These are phyloP conservation scores for Pulveroboletus frians DNA, from an alignment of 768 basidiomycete species.

Conservation along the genomic window DNA sequence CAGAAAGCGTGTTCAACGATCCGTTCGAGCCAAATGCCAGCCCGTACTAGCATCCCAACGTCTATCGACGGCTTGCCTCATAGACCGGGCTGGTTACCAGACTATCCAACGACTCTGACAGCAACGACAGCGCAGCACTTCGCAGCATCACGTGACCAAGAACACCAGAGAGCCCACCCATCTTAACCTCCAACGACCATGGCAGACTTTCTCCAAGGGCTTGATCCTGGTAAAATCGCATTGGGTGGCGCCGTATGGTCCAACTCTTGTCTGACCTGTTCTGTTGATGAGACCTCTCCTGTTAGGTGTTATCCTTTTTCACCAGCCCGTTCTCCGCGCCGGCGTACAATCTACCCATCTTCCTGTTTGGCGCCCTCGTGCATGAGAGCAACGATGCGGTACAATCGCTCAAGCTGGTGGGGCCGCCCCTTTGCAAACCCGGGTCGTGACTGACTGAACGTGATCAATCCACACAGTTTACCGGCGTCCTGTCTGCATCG, in stretches of 20 bases:
- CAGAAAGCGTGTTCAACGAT: too few relatives aligned
- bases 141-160: not conserved
- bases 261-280: not conserved
- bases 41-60: too few relatives aligned
- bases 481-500: slow-evolving; percentile 56
- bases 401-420: slow-evolving; percentile 61
- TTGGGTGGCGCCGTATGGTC: slow-evolving; percentile 53
- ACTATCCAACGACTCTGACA: too few relatives aligned
- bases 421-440: not conserved
- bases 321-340: slow-evolving; percentile 54
- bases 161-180: too few relatives aligned
- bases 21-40: too few relatives aligned
- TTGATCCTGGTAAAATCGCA: slow-evolving; percentile 70
- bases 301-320: slow-evolving; percentile 57
- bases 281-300: not conserved
- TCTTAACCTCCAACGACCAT: slow-evolving; percentile 29
- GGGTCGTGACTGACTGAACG: not conserved
- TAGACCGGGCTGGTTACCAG: too few relatives aligned
- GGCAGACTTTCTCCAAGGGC: slow-evolving; percentile 63
- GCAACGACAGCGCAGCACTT: too few relatives aligned
- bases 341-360: slow-evolving; percentile 76
- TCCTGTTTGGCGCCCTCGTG: slow-evolving; percentile 70
- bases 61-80: too few relatives aligned
- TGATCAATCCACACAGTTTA: slow-evolving; percentile 46
- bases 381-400: slow-evolving; percentile 63